Percentiles rank a stretch among this genome's conserved stretches.
These are phyloP conservation scores for Candida manassasensis DNA, from an alignment of 805 yeast genomes.

Conservation along the genomic window DNA sequence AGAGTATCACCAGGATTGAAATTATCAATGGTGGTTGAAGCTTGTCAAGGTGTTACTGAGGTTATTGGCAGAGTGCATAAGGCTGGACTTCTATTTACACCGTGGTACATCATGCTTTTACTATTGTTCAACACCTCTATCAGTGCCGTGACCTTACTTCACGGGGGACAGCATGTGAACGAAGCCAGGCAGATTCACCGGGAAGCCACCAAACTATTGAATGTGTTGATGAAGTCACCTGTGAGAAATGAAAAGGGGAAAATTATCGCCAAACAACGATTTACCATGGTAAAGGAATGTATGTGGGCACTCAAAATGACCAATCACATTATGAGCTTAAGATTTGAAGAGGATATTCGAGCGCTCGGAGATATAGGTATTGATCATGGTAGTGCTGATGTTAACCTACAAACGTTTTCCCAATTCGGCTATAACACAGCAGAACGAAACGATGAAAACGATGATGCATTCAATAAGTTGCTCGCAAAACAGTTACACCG, in stretches of 20 bases:
- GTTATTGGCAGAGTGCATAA: conserved; percentile 25
- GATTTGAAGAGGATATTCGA: conserved; percentile 38
- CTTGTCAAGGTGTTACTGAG: conserved; percentile 26
- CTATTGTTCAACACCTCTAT: conserved; percentile 43
- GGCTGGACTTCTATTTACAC: conserved; percentile 30
- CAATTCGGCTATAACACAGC: conserved; percentile 35
- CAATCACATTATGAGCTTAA: conserved; percentile 45
- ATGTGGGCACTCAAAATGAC: conserved; percentile 58
- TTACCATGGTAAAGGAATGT: conserved; percentile 55
- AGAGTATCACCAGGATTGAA: conserved; percentile 27
- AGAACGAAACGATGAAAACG: conserved; percentile 1
- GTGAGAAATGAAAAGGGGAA: conserved; percentile 28
- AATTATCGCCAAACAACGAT: conserved; percentile 27
- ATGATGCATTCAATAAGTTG: conserved; percentile 16
- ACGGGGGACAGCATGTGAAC: conserved; percentile 31
- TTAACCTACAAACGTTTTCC: conserved; percentile 44
- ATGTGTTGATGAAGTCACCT: conserved; percentile 22
- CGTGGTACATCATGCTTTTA: conserved; percentile 51
- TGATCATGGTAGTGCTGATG: conserved; percentile 50
- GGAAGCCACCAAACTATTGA: conserved; percentile 21
- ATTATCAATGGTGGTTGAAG: conserved; percentile 24
- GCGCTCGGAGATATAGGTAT: conserved; percentile 40
- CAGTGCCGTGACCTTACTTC: conserved; percentile 36
- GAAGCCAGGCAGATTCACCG: conserved; percentile 21
- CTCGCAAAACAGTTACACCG: conserved; percentile 17